Base-by-base conservation (phyloP, 2,329 filamentous ascomycete species). In the Aspergillus arachidicola region DNA sequence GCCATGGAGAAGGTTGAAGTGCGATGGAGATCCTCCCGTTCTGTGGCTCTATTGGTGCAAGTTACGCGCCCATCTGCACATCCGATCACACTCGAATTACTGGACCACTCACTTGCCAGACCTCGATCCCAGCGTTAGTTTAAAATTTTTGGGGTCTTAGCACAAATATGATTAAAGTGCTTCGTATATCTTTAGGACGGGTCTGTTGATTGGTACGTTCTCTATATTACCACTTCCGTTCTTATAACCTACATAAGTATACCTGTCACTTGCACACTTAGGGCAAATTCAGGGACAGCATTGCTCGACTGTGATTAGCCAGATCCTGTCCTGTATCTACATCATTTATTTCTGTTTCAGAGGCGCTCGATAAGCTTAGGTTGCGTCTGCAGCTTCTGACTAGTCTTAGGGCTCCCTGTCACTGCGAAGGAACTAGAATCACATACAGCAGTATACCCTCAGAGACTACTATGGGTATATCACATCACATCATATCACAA, bases 11-110 rank as follows among this genome's bases (percentile, higher is more conserved):
- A 36, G 53, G 50, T 58, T 45, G 23, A 50, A 55, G 50, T 41
- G 64, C 63, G 60, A 34, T 57, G 46, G 62, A 14, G 48, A 53
- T 26, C 43, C 46, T 30, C 32, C 21, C 36, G 60, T 45, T 59
- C 66, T 68, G 68, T 68, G 14, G 9, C 21, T 55, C 51, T 64
- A 71, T 73, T 73, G 70, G 72, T 67, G 55, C 64, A 51, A 65
- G 64, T 63, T 74, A 74, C 57, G 72, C 72, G 72, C 72, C 69
- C 57, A 58, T 38, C 66, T 74, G 72, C 72, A 64, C 63, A 46
- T 57, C 60, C 58, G 10, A 32, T 51, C 48, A 51, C 48, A 51
- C 46, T 30, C 9, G 26, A 11, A 23, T 30, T 50, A 12, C 14
- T 30, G 14, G 26, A 19, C 46, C 26, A 50, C 21, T 50, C 14